phyloP scores from a whole-genome alignment of 2,329 filamentous ascomycete species.

The Penicillium occitanis region DNA sequence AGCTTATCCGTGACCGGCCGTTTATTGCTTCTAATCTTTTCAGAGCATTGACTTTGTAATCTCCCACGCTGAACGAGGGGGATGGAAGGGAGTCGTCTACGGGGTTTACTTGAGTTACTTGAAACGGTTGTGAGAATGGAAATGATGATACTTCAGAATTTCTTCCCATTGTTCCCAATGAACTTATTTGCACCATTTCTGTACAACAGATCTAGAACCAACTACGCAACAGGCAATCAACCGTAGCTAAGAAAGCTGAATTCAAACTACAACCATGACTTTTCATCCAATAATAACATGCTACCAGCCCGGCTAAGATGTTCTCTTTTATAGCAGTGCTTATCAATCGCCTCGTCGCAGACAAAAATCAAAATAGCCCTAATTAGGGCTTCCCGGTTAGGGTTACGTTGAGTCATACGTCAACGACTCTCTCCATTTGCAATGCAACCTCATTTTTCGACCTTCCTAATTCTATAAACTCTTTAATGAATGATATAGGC shows the following conservation, averaged over 20 bases:
- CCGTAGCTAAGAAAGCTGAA: neutral
- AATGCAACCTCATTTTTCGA: neutral
- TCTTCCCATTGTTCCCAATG: too few relatives aligned
- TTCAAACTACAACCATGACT: neutral
- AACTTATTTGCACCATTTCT: too few relatives aligned
- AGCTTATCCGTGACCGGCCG: too few relatives aligned
- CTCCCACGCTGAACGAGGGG: too few relatives aligned
- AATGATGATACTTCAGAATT: too few relatives aligned
- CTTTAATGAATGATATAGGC: too few relatives aligned
- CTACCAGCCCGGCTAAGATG: neutral
- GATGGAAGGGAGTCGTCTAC: too few relatives aligned
- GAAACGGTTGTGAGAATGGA: too few relatives aligned
- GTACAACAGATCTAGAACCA: neutral
- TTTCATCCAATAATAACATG: neutral
- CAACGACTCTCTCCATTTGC: neutral
- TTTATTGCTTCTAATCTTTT: too few relatives aligned
- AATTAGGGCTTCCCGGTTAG: constrained; percentile 6
- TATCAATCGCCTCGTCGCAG: neutral
- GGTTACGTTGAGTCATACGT: constrained; percentile 6
- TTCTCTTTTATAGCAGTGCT: neutral
- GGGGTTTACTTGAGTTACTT: too few relatives aligned
- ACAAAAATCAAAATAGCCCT: neutral
- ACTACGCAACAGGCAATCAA: neutral
- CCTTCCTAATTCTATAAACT: neutral
- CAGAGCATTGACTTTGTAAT: too few relatives aligned